Evolutionary conservation across 495 filamentous ascomycete species (phyloP), one percentile per base, ranked within the genome.

Genomic region (Massariosphaeria phaeospora): DNA sequence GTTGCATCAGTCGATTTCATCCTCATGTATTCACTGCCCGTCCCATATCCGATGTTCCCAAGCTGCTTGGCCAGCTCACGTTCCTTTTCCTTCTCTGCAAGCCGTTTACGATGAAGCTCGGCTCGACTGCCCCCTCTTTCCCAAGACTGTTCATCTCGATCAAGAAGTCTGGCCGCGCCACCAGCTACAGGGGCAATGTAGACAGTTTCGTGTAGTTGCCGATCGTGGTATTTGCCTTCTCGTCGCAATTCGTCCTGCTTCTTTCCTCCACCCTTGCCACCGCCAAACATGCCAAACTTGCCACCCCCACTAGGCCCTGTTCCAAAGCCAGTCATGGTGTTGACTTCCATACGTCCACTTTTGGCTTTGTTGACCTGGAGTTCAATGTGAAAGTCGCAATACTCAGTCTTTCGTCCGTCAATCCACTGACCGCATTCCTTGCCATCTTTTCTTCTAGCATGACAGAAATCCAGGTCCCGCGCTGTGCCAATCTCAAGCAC

Each of bases 341-440:
- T 91, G 51, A 97, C 78, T 59, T 95, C 93, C 74, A 91, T 85
- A 9, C 94, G 77, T 0, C 77, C 72, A 2, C 80, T 69, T 35
- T 85, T 83, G 2, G 81, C 82, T 57, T 84, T 86, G 43, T 83
- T 79, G 1, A 96, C 69, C 13, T 85, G 83, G 15, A 84, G 66
- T 63, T 95, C 86, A 60, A 95, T 79, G 64, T 99, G 93, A 61
- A 86, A 99, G 55, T 94, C 87, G 71, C 93, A 99, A 67, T 85
- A 89, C 57, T 95, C 85, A 6, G 90, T 95, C 62, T 88, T 87
- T 9, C 88, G 77, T 48, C 76, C 79, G 66, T 99, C 89, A 27
- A 99, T 75, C 94, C 94, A 99, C 41, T 76, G 71, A 23, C 77
- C 79, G 67, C 93, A 99, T 30, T 74, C 73, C 55, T 84, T 78